A percentile compares a stretch with the other conserved stretches of the same genome.
Conservation (phyloP, 202 grass and related monocot species). For the Cymbopogon flexuosus region DNA sequence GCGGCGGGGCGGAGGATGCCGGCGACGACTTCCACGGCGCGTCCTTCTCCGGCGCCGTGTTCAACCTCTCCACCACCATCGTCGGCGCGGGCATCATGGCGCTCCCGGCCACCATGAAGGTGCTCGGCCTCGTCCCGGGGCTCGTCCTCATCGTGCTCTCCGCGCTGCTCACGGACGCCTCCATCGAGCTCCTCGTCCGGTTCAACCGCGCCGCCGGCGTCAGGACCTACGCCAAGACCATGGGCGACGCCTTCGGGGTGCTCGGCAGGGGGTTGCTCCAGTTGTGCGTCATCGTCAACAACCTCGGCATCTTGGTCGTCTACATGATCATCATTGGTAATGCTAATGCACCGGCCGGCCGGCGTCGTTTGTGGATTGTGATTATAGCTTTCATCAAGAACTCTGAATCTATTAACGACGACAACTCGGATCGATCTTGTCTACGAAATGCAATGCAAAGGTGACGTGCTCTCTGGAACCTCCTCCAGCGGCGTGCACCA, state of each 20-base stretch:
- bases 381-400: background rate
- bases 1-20: slow-evolving; percentile 2
- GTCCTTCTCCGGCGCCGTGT: slow-evolving; percentile 71
- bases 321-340: slow-evolving; percentile 98
- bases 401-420: background rate
- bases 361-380: background rate
- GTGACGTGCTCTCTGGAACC: slow-evolving; percentile 89
- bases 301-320: slow-evolving; percentile 80
- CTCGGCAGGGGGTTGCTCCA: slow-evolving; percentile 63
- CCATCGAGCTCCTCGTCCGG: slow-evolving; percentile 71
- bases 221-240: slow-evolving; percentile 56
- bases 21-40: slow-evolving; percentile 61
- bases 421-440: background rate
- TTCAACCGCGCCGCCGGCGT: slow-evolving; percentile 65
- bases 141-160: slow-evolving; percentile 61
- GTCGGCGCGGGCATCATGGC: slow-evolving; percentile 94
- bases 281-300: slow-evolving; percentile 74
- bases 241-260: slow-evolving; percentile 77
- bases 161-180: slow-evolving; percentile 72
- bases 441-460: slow-evolving; percentile 11
- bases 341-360: background rate
- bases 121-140: slow-evolving; percentile 70
- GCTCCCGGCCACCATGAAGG: slow-evolving; percentile 86
- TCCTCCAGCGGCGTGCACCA: slow-evolving; percentile 64
- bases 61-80: slow-evolving; percentile 92